Evolutionary conservation across 2,329 filamentous ascomycete genomes (phyloP), one percentile per base, ranked within the genome.

Genomic region (Fusarium cyanostomum): DNA sequence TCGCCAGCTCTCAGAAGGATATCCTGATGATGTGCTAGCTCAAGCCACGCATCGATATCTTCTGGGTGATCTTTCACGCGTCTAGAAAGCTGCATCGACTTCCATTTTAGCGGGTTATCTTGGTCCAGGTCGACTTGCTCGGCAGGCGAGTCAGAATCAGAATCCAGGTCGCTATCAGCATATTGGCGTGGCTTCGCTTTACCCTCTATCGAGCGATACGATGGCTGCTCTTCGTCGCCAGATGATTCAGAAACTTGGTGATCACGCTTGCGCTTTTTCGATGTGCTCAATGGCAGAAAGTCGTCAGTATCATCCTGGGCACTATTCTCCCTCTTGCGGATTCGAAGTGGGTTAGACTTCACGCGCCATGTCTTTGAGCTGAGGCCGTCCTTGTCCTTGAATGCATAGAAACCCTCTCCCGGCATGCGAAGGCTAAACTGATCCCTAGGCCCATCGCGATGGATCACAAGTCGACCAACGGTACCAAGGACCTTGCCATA

Each of bases 1-100:
- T 81, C 77, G 24, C 81, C 80, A 21, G 81, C 78, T 48, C 79
- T 79, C 37, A 94, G 78, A 52, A 96, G 80, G 3, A 77, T 74
- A 60, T 92, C 87, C 76, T 98, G 94, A 59, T 96, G 88, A 8
- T 87, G 79, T 41, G 94, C 89, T n/a, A 97, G 81, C 33, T 86
- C 82, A 13, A 96, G 75, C 94, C 94, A 98, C 15, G 87, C 82
- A 37, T 87, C 79, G 16, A 91, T 80, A 69, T 96, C 85, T 7
- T 82, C 74, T 1, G 93, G 92, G 18, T 86, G 75, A 1, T 89
- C 80, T 52, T 89, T 87, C 30, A 92, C 87, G 27, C 75, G 82
- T 11, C 83, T 85, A 3, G 84, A 86, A 8, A 97, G 79, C 48
- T 88, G 80, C 0, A 89, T 80, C 12, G 86, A 87, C 54, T 78